Evolutionary conservation across 1,284 basidiomycete genomes (phyloP), one percentile per base, ranked within the genome.

Genomic region (Fomitopsis betulina): DNA sequence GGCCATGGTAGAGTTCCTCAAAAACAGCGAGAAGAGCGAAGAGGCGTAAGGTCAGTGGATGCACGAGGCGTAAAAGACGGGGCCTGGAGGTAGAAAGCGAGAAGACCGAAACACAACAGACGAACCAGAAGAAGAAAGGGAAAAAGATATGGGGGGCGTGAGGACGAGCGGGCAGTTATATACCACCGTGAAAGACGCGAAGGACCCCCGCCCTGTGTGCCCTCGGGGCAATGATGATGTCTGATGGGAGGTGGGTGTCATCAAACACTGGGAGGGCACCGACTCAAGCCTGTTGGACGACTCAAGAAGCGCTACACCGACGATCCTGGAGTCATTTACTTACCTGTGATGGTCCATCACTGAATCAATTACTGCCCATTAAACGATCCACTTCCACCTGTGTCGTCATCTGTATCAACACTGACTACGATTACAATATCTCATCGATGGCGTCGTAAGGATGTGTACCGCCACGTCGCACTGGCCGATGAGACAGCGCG

Each of bases 171-270:
- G 2, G 49, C 33, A 27, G 49, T 32, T 51, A 51, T 51, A 51
- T 51, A 51, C 23, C 23, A 23, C 13, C 19, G 51, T 19, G 55
- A 45, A 17, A 58, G 38, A 56, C 42, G 35, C 53, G 39, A 12
- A 55, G 57, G 27, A 51, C 53, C 5, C 58, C 37, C 25, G 53
- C 57, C 23, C 53, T 58, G 13, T 55, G 53, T n/a, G 50, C 37
- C 5, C 54, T 56, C n/a, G 39, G 53, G 33, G 45, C 21, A 12
- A 47, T 47, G 25, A 47, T 47, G 45, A 47, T 47, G 45, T 47
- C 17, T 47, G 45, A 47, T 47, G 27, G 5, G 25, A 13, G 35
- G 25, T 47, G 45, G 45, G 45, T 25, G 10, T 43, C 42, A 45
- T 45, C 21, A 45, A 25, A 47, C 45, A 30, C 23, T 9, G 21